Evolutionary conservation across 1,284 basidiomycete genomes (phyloP).

Genomic region (Apiotrichum sp.): DNA sequence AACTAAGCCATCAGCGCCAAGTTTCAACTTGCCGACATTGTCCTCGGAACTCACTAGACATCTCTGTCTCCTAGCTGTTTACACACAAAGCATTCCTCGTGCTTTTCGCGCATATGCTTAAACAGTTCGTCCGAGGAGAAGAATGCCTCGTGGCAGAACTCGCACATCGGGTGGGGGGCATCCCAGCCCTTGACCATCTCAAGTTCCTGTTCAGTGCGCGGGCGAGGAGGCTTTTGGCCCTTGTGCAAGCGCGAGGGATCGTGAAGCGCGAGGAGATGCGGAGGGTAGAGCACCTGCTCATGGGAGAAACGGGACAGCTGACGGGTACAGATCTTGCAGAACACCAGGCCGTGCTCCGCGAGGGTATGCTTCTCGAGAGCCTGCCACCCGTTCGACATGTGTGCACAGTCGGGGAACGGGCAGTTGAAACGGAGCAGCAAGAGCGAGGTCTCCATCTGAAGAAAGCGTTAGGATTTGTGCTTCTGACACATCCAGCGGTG

Average conservation of each 20-base stretch:
- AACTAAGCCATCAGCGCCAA: constrained; percentile 50
- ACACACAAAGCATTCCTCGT: constrained; percentile 97
- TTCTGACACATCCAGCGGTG: background rate
- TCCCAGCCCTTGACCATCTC: constrained; percentile 44
- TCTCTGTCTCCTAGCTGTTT: constrained; percentile 69
- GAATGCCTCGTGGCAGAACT: constrained; percentile 82
- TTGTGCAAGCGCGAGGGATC: constrained; percentile 65
- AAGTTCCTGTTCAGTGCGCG: constrained; percentile 35
- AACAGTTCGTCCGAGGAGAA: constrained; percentile 91
- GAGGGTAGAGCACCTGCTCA: constrained; percentile 81
- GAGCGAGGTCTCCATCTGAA: constrained; percentile 81
- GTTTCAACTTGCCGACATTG: background rate
- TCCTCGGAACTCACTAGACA: constrained; percentile 67
- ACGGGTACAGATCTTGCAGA: constrained; percentile 85
- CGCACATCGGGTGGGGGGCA: constrained; percentile 48
- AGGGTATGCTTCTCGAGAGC: constrained; percentile 64
- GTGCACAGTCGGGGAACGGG: constrained; percentile 71
- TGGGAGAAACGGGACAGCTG: constrained; percentile 94
- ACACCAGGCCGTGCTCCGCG: constrained; percentile 60
- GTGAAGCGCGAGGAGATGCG: constrained; percentile 64
- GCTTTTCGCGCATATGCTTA: constrained; percentile 83
- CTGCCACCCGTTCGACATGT: constrained; percentile 78
- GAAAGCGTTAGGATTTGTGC: background rate
- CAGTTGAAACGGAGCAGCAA: constrained; percentile 84
- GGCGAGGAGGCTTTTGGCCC: constrained; percentile 38